Conservation (phyloP, 345 rosid genomes). For the Alliaria petiolata region DNA sequence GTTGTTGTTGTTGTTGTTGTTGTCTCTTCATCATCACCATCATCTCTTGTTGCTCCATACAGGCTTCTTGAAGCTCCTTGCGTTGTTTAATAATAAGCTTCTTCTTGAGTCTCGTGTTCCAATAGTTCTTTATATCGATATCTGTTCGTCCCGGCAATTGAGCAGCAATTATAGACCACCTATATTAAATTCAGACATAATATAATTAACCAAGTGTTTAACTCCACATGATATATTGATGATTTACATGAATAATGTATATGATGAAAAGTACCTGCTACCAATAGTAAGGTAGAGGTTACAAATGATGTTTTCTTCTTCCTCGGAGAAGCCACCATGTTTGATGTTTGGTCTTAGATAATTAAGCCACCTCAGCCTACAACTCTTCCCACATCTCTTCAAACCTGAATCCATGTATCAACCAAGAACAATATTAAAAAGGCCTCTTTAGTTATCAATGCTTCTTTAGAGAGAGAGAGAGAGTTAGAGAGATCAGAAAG, state of each 20-base stretch:
- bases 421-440: neutral
- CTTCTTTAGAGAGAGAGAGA: neutral
- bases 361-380: conserved; percentile 70
- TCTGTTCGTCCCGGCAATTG: conserved; percentile 78
- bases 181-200: conserved; percentile 9
- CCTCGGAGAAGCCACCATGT: conserved; percentile 62
- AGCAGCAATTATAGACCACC: conserved; percentile 83
- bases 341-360: conserved; percentile 66
- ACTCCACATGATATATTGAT: neutral
- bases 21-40: conserved; percentile 37
- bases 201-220: neutral
- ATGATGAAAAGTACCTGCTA: conserved; percentile 43
- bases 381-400: conserved; percentile 71
- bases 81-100: conserved; percentile 60
- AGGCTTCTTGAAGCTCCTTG: conserved; percentile 38
- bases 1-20: conserved; percentile 26
- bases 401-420: conserved; percentile 35
- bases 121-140: conserved; percentile 71
- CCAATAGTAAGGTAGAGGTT: conserved; percentile 47
- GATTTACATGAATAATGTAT: neutral
- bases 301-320: conserved; percentile 58
- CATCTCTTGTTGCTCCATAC: conserved; percentile 41
- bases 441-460: neutral
- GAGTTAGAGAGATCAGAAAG: neutral
- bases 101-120: conserved; percentile 81